Evolutionary conservation across 1,139 yeast species (phyloP).

Genomic region (Ogataea hybrid): DNA sequence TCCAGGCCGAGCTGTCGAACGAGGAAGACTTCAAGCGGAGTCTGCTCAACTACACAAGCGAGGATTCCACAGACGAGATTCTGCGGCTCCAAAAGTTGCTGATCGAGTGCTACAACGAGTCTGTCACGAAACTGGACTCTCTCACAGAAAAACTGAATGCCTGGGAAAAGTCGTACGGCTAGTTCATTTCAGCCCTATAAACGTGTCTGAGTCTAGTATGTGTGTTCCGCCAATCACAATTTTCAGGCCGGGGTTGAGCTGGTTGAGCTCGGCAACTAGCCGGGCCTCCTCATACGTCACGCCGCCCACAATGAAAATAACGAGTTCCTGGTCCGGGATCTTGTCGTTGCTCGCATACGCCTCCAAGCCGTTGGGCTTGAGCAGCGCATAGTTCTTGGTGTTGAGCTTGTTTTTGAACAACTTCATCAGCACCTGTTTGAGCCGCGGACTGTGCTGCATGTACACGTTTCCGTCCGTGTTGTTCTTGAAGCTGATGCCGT

Average conservation of each 20-base stretch:
- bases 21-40: slow-evolving; percentile 56
- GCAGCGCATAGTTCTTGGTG: slow-evolving; percentile 47
- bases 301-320: slow-evolving; percentile 86
- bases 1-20: slow-evolving; percentile 74
- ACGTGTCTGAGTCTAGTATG: slow-evolving; percentile 57
- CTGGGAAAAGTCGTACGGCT: slow-evolving; percentile 79
- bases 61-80: slow-evolving; percentile 21
- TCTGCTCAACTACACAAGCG: slow-evolving; percentile 21
- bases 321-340: slow-evolving; percentile 63
- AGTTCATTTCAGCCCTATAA: slow-evolving; percentile 26
- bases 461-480: slow-evolving; percentile 44
- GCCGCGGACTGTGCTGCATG: slow-evolving; percentile 73
- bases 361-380: slow-evolving; percentile 38
- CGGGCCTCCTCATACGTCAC: slow-evolving; percentile 91
- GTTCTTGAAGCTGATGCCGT: slow-evolving; percentile 27
- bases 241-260: slow-evolving; percentile 44
- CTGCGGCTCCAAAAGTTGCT: slow-evolving; percentile 33
- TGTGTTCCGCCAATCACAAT: slow-evolving; percentile 77
- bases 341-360: slow-evolving; percentile 26
- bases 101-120: slow-evolving; percentile 53
- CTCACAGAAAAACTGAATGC: slow-evolving; percentile 63
- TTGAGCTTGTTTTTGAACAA: slow-evolving; percentile 50
- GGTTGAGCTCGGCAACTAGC: slow-evolving; percentile 69
- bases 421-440: slow-evolving; percentile 51
- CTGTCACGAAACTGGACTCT: slow-evolving; percentile 62